These are phyloP conservation scores for Calonectria crousiana DNA, from an alignment of 2,329 filamentous ascomycete species.

Conservation along the genomic window DNA sequence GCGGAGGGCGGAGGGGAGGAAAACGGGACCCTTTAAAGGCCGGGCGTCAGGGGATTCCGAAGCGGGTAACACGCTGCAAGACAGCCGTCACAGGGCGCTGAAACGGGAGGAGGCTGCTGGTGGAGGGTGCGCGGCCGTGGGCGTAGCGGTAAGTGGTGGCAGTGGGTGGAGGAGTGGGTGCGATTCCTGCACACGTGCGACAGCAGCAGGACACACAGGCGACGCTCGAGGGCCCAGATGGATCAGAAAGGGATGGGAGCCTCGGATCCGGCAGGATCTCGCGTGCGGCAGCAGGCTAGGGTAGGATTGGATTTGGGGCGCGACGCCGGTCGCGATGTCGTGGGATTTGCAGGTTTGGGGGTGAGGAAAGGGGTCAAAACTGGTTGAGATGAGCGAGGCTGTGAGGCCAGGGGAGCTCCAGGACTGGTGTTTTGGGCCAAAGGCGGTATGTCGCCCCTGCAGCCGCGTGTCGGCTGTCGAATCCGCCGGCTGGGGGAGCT, in stretches of 20 bases:
- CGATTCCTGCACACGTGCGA: constrained; percentile 10
- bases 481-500: neutral
- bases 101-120: neutral
- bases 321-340: neutral
- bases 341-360: constrained; percentile 1
- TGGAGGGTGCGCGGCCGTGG: constrained; percentile 2
- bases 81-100: constrained; percentile 6
- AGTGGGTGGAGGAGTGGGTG: constrained; percentile 9
- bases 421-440: constrained; percentile 24
- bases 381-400: constrained; percentile 25
- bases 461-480: constrained; percentile 19
- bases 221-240: neutral
- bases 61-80: constrained; percentile 9
- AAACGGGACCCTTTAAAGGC: constrained; percentile 37
- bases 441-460: constrained; percentile 29
- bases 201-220: neutral
- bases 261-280: neutral
- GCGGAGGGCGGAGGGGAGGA: constrained; percentile 35
- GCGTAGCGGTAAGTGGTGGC: neutral
- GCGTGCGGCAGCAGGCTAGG: constrained; percentile 7
- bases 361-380: constrained; percentile 21
- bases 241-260: neutral
- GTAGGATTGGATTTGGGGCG: neutral
- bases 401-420: constrained; percentile 5
- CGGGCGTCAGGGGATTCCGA: constrained; percentile 12